Evolutionary conservation across 331 rosid genomes (phyloP).

Genomic region (Rosa hybrid): DNA sequence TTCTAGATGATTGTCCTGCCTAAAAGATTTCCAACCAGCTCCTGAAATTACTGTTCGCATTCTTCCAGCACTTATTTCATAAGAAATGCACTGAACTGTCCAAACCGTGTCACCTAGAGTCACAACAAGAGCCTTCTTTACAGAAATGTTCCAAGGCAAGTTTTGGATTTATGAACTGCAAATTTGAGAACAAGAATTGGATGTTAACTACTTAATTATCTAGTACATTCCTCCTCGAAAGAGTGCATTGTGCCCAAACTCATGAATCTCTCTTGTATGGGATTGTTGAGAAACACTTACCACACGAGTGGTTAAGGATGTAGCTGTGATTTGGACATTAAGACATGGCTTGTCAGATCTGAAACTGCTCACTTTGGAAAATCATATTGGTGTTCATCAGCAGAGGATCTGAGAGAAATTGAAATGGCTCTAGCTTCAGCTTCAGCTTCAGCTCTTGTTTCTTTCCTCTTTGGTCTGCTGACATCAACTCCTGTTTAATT

Average conservation of each 20-base stretch:
- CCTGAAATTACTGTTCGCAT: neutral
- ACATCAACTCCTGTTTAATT: neutral
- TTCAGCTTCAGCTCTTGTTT: neutral
- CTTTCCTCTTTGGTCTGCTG: neutral
- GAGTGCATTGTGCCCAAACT: neutral
- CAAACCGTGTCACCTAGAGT: neutral
- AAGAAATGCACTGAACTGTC: neutral
- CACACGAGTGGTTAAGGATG: constrained; percentile 15
- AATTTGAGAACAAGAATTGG: neutral
- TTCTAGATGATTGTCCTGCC: constrained; percentile 3
- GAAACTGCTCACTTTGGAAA: constrained; percentile 23
- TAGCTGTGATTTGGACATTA: neutral
- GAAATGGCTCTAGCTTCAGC: neutral
- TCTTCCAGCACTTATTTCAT: neutral
- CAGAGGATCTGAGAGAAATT: neutral
- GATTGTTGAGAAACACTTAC: constrained; percentile 18
- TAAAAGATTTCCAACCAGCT: constrained; percentile 13
- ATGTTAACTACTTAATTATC: neutral
- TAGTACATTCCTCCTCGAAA: neutral
- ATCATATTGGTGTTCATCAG: neutral
- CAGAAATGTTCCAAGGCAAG: neutral
- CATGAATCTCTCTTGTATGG: neutral
- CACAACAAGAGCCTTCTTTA: neutral
- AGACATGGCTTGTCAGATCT: constrained; percentile 15
- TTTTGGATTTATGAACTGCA: neutral